Evolutionary conservation across 129 eudicot species (phyloP).

Genomic region (Lactuca saligna): DNA sequence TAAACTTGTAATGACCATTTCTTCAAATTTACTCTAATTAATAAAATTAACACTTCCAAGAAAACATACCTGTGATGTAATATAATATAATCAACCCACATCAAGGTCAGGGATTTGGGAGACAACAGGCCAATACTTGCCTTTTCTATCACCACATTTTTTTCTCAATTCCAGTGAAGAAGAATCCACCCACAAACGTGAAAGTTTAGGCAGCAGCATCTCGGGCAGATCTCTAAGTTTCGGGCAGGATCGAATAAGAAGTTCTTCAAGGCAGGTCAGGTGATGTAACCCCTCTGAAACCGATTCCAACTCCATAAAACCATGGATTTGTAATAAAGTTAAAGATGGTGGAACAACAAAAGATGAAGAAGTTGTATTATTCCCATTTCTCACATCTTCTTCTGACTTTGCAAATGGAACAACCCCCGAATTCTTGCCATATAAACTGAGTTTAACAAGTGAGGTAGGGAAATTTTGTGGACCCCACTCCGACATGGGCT

Average conservation of each 20-base stretch:
- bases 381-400: background rate
- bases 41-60: too few relatives aligned
- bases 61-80: background rate
- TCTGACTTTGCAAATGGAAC: slow-evolving; percentile 11
- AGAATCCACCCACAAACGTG: background rate
- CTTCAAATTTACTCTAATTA: too few relatives aligned
- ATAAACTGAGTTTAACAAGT: background rate
- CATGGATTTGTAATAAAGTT: background rate
- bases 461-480: slow-evolving; percentile 14
- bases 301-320: slow-evolving; percentile 16
- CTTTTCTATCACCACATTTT: slow-evolving; percentile 5
- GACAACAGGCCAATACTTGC: slow-evolving; percentile 24
- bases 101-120: slow-evolving; percentile 18
- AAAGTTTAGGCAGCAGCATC: slow-evolving; percentile 22
- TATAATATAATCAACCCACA: background rate
- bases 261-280: slow-evolving; percentile 22
- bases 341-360: slow-evolving; percentile 25
- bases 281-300: slow-evolving; percentile 16
- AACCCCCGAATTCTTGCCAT: background rate
- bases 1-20: too few relatives aligned
- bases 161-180: background rate
- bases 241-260: slow-evolving; percentile 1
- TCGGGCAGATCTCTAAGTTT: slow-evolving; percentile 26
- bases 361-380: background rate
- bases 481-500: slow-evolving; percentile 23